Percentiles rank a stretch among this genome's conserved stretches.
phyloP scores from a whole-genome alignment of 169 alveolate species.

The Plasmodium gonderi region DNA sequence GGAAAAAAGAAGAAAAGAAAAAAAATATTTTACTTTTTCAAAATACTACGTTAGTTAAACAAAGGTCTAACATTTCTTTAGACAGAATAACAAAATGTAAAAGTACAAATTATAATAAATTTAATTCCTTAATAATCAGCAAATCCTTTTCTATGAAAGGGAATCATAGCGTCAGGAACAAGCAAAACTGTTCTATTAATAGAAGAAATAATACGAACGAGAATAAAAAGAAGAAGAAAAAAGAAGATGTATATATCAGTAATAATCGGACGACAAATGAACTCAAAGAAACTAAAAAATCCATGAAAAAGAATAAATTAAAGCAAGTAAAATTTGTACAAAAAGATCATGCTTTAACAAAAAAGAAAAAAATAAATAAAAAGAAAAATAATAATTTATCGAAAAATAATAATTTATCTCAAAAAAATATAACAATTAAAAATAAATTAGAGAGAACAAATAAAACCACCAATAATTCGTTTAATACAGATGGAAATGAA shows the following conservation, averaged over 20 bases:
- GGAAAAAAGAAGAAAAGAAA: slow-evolving; percentile 67
- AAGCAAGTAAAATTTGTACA: slow-evolving; percentile 22
- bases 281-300: background rate
- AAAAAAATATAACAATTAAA: background rate
- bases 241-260: background rate
- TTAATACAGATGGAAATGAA: slow-evolving; percentile 14
- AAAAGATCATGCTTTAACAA: background rate
- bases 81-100: slow-evolving; percentile 66
- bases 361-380: slow-evolving; percentile 43
- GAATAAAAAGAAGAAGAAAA: slow-evolving; percentile 7
- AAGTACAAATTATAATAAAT: slow-evolving; percentile 44
- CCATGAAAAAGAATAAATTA: slow-evolving; percentile 6
- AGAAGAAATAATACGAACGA: background rate
- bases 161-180: background rate
- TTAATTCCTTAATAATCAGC: slow-evolving; percentile 45
- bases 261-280: background rate
- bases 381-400: background rate
- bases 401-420: background rate
- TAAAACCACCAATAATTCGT: slow-evolving; percentile 17
- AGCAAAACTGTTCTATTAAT: background rate
- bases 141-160: slow-evolving; percentile 36
- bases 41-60: slow-evolving; percentile 24
- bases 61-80: slow-evolving; percentile 46
- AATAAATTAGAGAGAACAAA: slow-evolving; percentile 41
- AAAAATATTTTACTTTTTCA: slow-evolving; percentile 39